Base-by-base conservation (phyloP, 352 stramenopile species). In the Elongisporangium senticosum region DNA sequence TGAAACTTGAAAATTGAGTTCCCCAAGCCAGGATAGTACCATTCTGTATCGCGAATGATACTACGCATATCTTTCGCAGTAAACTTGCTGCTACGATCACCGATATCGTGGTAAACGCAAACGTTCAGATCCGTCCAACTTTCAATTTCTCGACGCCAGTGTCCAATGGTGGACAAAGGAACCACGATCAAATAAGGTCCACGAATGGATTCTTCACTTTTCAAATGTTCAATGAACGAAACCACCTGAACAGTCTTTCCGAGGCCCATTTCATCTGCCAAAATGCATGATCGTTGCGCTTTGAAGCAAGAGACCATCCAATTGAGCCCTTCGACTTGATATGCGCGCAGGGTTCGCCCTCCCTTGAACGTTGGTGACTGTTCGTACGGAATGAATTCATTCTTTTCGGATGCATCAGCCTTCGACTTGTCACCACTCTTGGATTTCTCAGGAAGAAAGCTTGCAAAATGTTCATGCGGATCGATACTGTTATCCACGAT, bases 101-200 rank as follows among this genome's bases (percentile, higher is more conserved):
- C 80, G 68, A 95, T 85, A 67, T 99, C 97, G 66, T 99, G 96
- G 72, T 99, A 99, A 0, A 99, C 93, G 63, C 97, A 99, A 23
- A 97, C 96, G 51, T 98, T 97, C 68, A 99, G 93, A 71, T 99
- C 95, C n/a, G 97, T 99, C 94, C 67, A 97, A 58, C 72, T 94
- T 64, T 93, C 85, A 58, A 95, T 90, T 63, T 96, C 86, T 55
- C 86, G 84, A 2, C 86, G 82, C 86, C 86, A 94, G 64, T 94
- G 87, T 60, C 93, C 83, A 60, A 95, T 92, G 1, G 87, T 96
- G 14, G 85, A 95, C 43, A 96, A 72, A 50, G 87, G 87, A 3
- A 96, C 87, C 2, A 96, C 87, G 53, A 96, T 90, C 56, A 96
- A 58, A 58, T 83, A 95, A 13, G 87, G 86, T 2, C 87, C 87